These are phyloP conservation scores for Penicillium griseofulvum DNA, from an alignment of 2,329 filamentous ascomycete genomes.

Conservation along the genomic window DNA sequence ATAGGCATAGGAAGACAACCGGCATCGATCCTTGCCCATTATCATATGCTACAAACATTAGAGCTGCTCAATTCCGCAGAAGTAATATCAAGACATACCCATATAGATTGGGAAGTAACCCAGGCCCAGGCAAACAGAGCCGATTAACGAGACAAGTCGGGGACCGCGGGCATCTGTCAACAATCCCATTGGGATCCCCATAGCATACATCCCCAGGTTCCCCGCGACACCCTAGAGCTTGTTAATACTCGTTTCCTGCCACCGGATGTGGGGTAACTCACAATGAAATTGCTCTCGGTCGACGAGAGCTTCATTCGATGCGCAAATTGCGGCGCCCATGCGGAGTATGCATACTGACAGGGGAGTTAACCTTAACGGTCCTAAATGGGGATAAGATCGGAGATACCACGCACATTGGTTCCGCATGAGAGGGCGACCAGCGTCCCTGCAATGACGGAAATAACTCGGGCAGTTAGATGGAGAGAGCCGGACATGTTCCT, in stretches of 20 bases:
- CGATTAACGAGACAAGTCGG: slow-evolving; percentile 71
- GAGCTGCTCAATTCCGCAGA: not conserved
- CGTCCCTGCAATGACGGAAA: slow-evolving; percentile 83
- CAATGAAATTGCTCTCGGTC: slow-evolving; percentile 91
- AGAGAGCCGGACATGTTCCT: slow-evolving; percentile 28
- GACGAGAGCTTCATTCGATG: slow-evolving; percentile 80
- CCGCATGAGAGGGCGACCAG: slow-evolving; percentile 84
- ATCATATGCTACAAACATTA: slow-evolving; percentile 61
- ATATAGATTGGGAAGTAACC: slow-evolving; percentile 84
- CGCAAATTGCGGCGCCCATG: slow-evolving; percentile 95
- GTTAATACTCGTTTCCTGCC: slow-evolving; percentile 25
- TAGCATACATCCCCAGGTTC: slow-evolving; percentile 83
- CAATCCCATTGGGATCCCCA: slow-evolving; percentile 84
- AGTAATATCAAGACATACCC: slow-evolving; percentile 34
- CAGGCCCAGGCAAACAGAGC: slow-evolving; percentile 66
- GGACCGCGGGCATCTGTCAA: slow-evolving; percentile 82
- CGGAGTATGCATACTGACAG: slow-evolving; percentile 89
- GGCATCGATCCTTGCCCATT: slow-evolving; percentile 59
- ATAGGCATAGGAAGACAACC: slow-evolving; percentile 67
- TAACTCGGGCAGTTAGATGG: slow-evolving; percentile 58
- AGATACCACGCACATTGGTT: slow-evolving; percentile 66
- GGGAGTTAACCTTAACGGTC: slow-evolving; percentile 13
- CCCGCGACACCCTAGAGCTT: slow-evolving; percentile 51
- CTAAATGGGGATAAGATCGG: not conserved
- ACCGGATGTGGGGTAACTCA: slow-evolving; percentile 40